Percentiles rank a stretch among this genome's conserved stretches.
Conservation (phyloP, 2,329 filamentous ascomycete genomes). For the Apiospora arundinis region DNA sequence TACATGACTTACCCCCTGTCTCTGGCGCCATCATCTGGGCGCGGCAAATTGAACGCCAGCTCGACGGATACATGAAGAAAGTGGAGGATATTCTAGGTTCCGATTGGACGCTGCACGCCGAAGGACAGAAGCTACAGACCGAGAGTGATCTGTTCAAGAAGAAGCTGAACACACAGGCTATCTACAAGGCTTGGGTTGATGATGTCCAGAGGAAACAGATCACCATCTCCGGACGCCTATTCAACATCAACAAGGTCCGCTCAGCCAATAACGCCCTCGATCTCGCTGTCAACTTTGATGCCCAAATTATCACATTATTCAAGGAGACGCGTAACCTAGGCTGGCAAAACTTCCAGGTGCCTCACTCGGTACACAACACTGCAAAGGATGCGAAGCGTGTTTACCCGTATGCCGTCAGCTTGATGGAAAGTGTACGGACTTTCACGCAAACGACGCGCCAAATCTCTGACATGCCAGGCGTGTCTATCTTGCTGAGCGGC, state of each 20-base stretch:
- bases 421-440: conserved; percentile 98
- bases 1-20: conserved; percentile 93
- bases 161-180: conserved; percentile 91
- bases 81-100: conserved; percentile 97
- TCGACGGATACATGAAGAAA: conserved; percentile 97
- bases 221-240: conserved; percentile 89
- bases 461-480: conserved; percentile 85
- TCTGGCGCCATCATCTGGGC: conserved; percentile 98
- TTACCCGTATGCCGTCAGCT: conserved; percentile 94
- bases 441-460: conserved; percentile 86
- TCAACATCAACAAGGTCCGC: conserved; percentile 85
- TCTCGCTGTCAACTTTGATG: conserved; percentile 93
- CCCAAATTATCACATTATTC: conserved; percentile 95
- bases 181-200: conserved; percentile 94
- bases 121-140: conserved; percentile 90
- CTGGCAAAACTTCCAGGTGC: conserved; percentile 94
- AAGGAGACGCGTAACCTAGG: conserved; percentile 97
- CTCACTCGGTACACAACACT: conserved; percentile 91
- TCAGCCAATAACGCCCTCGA: conserved; percentile 90
- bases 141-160: conserved; percentile 95
- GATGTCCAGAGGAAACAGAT: conserved; percentile 90
- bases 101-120: conserved; percentile 92
- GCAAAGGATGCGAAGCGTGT: conserved; percentile 99
- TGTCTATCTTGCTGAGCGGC: conserved; percentile 85
- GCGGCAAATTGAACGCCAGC: conserved; percentile 92